Evolutionary conservation across 2,329 filamentous ascomycete species (phyloP).

Genomic region (Fusarium keratoplasticum): DNA sequence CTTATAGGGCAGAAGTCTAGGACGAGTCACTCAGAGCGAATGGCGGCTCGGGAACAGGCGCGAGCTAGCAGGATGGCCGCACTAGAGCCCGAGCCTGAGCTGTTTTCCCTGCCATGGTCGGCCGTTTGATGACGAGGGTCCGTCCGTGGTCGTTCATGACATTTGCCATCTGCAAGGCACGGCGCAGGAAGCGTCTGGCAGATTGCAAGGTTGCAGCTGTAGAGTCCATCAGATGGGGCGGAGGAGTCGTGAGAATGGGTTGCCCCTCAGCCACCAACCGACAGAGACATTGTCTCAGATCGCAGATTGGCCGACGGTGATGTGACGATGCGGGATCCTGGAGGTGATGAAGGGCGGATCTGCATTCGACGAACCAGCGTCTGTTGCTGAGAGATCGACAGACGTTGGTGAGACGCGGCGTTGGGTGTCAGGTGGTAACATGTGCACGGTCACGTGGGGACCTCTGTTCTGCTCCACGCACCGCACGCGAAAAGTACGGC

Average conservation of each 20-base stretch:
- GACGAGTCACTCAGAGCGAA: conserved; percentile 20
- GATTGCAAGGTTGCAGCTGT: neutral
- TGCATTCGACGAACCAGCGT: conserved; percentile 29
- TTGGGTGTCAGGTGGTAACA: neutral
- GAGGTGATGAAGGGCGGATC: conserved; percentile 33
- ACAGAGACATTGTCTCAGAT: conserved; percentile 22
- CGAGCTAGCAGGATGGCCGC: conserved; percentile 9
- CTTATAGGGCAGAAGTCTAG: conserved; percentile 24
- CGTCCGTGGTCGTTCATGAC: neutral
- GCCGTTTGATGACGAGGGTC: conserved; percentile 12
- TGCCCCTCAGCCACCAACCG: conserved; percentile 31
- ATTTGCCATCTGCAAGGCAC: conserved; percentile 33
- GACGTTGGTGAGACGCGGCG: conserved; percentile 7
- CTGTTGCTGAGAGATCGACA: conserved; percentile 6
- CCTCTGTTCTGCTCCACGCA: neutral
- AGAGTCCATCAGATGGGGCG: conserved; percentile 13
- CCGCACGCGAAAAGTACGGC: neutral
- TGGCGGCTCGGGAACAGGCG: conserved; percentile 30
- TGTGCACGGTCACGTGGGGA: conserved; percentile 32
- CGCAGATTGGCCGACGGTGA: conserved; percentile 32
- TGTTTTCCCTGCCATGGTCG: conserved; percentile 10
- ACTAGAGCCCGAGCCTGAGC: neutral
- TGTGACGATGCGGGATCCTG: conserved; percentile 38
- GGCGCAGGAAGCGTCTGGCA: neutral
- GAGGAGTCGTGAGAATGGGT: conserved; percentile 4